Evolutionary conservation across 768 basidiomycete species (phyloP).

Genomic region (Mycena crocata): DNA sequence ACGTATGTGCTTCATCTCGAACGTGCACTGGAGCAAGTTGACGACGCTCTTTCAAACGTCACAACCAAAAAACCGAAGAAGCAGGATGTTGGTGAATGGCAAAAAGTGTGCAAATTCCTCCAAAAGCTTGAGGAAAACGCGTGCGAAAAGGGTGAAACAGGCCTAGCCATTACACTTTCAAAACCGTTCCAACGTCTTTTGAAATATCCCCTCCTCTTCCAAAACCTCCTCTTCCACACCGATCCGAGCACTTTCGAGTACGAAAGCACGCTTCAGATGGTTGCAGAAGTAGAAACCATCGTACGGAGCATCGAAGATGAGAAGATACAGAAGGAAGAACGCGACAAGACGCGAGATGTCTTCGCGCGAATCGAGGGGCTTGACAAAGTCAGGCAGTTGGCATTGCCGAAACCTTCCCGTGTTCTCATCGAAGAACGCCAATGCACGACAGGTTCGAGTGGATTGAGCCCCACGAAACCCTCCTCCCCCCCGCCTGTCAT

Average conservation of each 20-base stretch:
- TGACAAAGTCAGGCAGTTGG: slow-evolving; percentile 93
- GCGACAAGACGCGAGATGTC: slow-evolving; percentile 94
- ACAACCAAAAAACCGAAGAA: slow-evolving; percentile 84
- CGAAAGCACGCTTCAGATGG: slow-evolving; percentile 95
- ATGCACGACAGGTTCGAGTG: slow-evolving; percentile 51
- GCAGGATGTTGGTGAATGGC: slow-evolving; percentile 82
- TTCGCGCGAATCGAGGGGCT: slow-evolving; percentile 97
- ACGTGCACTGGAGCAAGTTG: slow-evolving; percentile 88
- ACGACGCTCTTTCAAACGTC: slow-evolving; percentile 76
- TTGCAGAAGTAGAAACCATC: slow-evolving; percentile 95
- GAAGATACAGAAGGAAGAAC: slow-evolving; percentile 96
- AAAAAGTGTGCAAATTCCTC: slow-evolving; percentile 78
- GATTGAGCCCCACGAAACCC: slow-evolving; percentile 48
- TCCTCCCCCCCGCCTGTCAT: slow-evolving; percentile 55
- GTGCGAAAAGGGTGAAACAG: slow-evolving; percentile 90
- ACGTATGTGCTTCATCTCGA: slow-evolving; percentile 96
- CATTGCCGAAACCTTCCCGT: slow-evolving; percentile 89
- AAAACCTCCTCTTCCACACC: slow-evolving; percentile 96
- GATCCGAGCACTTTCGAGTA: slow-evolving; percentile 98
- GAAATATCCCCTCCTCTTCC: slow-evolving; percentile 97
- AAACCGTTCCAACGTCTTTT: slow-evolving; percentile 97
- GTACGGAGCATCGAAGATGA: slow-evolving; percentile 98
- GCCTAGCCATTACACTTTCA: slow-evolving; percentile 92
- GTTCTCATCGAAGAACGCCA: slow-evolving; percentile 87
- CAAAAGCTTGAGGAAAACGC: slow-evolving; percentile 85